Evolutionary conservation across 176 grass and related monocot genomes (phyloP).

Genomic region (Triticum aestivum): IWGSC_CS_RefSeq_v2.1 NC_057799.1:590627564-590628063

Average conservation of each 20-base stretch:
- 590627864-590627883: no score
- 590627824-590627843: no score
- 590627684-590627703: no score
- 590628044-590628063: background rate
- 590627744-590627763: no score
- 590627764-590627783: no score
- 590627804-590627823: no score
- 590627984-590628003: constrained; percentile 12
- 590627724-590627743: no score
- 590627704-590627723: no score
- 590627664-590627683: no score
- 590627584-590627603: background rate
- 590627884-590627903: background rate
- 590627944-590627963: background rate
- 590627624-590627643: no score
- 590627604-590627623: background rate
- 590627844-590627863: no score
- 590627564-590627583: background rate
- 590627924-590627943: background rate
- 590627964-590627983: background rate
- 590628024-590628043: background rate
- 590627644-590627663: background rate
- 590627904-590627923: background rate
- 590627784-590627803: no score
- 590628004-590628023: constrained; percentile 44